Base-by-base conservation (phyloP, 2,329 filamentous ascomycete species). In the Neofusicoccum sp. region DNA sequence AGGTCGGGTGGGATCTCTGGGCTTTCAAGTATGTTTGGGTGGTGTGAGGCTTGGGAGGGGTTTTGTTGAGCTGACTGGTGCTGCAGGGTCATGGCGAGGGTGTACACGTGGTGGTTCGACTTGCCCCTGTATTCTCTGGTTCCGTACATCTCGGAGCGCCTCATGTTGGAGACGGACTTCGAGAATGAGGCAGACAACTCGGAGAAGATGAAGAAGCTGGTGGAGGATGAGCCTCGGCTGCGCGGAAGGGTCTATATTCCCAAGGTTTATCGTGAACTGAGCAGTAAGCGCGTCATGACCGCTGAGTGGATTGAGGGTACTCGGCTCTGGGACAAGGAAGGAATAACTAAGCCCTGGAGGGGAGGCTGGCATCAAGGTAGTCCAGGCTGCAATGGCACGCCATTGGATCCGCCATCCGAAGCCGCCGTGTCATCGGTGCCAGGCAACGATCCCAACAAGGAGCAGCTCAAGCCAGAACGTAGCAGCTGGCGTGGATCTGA, bases 221-320 rank as follows among this genome's bases (percentile, higher is more conserved):
- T 98, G 52, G 84, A 87, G 48, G 82, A 82, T 22, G 95, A 98
- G 74, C 87, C 90, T 28, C 83, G 89, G 31, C 81, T 99, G 39
- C 86, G 87, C 29, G 88, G 87, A 49, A 84, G 92, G 36, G 93
- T 98, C 2, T 97, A 98, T 74, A 89, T 99, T 6, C 95, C 95
- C 0, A 85, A 87, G 43, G 88, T 96, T 8, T 94, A 96, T 74
- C 83, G 88, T 3, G 92, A 97, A 65, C 84, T 97, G 33, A 93
- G 87, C 59, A 93, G 90, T 14, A 90, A 84, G 72, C 85, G 95
- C 41, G 88, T 99, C 54, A 89, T 99, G 81, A 96, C 93, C 0
- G 93, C 94, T 0, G 95, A 99, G 75, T 99, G 95, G 95, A 96
- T 99, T 64, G 95, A 99, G 77, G 95, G 95, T 6, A 87, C 96